Evolutionary conservation across 1,284 basidiomycete genomes (phyloP).

Genomic region (Rhodotorula sp.): DNA sequence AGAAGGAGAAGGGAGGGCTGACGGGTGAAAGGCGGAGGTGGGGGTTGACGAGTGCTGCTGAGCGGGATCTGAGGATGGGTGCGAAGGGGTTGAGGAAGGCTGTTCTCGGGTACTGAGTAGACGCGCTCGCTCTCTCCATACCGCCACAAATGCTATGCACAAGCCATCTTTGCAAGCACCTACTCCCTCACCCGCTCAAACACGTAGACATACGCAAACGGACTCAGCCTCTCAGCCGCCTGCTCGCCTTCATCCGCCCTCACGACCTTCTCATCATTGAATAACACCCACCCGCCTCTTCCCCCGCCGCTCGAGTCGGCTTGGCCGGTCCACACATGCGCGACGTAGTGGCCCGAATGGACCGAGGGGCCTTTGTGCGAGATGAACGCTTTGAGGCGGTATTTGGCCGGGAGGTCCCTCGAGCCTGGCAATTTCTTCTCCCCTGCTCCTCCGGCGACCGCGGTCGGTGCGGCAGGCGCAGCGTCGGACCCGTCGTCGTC

Average conservation of each 20-base stretch:
- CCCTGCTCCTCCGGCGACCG: slow-evolving; percentile 32
- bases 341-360: slow-evolving; percentile 91
- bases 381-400: slow-evolving; percentile 84
- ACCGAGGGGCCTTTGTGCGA: slow-evolving; percentile 96
- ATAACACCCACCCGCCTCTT: slow-evolving; percentile 71
- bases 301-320: slow-evolving; percentile 49
- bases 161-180: not conserved
- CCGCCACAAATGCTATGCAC: not conserved
- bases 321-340: slow-evolving; percentile 60
- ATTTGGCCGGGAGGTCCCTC: slow-evolving; percentile 65
- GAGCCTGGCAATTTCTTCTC: slow-evolving; percentile 37
- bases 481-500: slow-evolving; percentile 75
- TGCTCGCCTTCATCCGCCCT: slow-evolving; percentile 63
- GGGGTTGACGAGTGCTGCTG: slow-evolving; percentile 21
- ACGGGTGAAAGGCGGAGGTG: slow-evolving; percentile 1
- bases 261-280: slow-evolving; percentile 95
- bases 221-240: slow-evolving; percentile 68
- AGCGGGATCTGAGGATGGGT: slow-evolving; percentile 29
- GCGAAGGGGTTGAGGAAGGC: slow-evolving; percentile 32
- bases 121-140: too few relatives aligned
- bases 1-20: slow-evolving; percentile 9
- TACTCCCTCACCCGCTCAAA: slow-evolving; percentile 57
- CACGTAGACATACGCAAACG: slow-evolving; percentile 82
- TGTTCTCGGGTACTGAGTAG: slow-evolving; percentile 32
- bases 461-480: slow-evolving; percentile 36